Base-by-base conservation (phyloP, 192 early-diverging fungal genomes). In the Umbelopsis vinacea region DNA sequence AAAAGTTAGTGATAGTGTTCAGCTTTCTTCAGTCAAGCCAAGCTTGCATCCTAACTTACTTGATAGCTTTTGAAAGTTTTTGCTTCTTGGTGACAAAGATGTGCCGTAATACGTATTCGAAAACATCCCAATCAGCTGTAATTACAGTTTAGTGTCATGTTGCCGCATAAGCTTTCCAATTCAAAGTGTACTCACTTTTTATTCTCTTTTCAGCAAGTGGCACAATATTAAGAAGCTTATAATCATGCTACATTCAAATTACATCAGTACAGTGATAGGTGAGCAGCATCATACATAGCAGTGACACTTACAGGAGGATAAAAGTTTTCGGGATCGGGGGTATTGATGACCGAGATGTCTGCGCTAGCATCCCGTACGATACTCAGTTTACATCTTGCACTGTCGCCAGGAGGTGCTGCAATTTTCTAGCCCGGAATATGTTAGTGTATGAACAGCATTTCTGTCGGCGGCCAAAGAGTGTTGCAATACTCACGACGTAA, bases 31-130 rank as follows among this genome's bases (percentile, higher is more conserved):
- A 29, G 3, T 29, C 29, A 29, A 29, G 29, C n/a, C 19, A 50
- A 2, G 9, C 0, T 19, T 52, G 9, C 2, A 4, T 23, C 12
- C 37, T 5, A 52, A 35, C 79, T 80, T 71, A 80, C 79, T 74
- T 80, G 70, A 80, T 71, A 24, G 73, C 73, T 15, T 80, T 76
- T 21, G 22, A 17, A 9, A 80, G 71, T 29, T 75, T 68, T 37
- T 71, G 75, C 15, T 53, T 40, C 21, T 76, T 75, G 66, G 75
- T 76, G 15, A 80, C 79, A 70, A 76, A 73, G n/a, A 80, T 67
- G 21, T 80, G 79, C 15, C 71, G 68, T 15, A 80, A 66, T 24
- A 80, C 79, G 67, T 80, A 80, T 63, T 80, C 79, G 68, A 80
- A 80, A 17, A 76, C 75, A 55, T 80, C 79, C 79, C 79, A 80